Base-by-base conservation (phyloP, 1,284 basidiomycete species). In the Tylopilus sp. region DNA sequence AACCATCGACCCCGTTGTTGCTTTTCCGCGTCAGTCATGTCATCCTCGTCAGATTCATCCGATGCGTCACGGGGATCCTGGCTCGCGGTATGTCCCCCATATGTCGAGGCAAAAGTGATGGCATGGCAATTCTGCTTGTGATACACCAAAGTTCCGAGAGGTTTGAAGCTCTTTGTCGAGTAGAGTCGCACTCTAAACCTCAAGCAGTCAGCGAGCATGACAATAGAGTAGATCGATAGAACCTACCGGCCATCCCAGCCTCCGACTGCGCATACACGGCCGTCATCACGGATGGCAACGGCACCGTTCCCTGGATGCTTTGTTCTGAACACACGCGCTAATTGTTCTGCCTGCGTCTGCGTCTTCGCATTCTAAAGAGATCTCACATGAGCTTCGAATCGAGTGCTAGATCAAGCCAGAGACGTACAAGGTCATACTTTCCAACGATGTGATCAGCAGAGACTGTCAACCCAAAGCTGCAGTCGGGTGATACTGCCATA, bases 161-260 rank as follows among this genome's bases (percentile, higher is more conserved):
- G 79, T 72, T 94, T 96, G 74, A 94, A 83, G 2, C 85, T 86
- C 70, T 89, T 90, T 6, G 92, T 90, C 0, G 94, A 92, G 78
- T 91, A 95, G 13, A 96, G 80, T 0, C 93, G 88, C 49, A 95
- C 85, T 64, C 95, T 96, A 72, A 4, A 32, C 22, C 9, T 44
- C 51, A 22, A 24, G 22, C 10, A 47, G n/a, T 39, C 26, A 61
- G 41, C 22, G 53, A 62, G 26, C 33, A 38, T 7, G 41, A 57
- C 10, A 49, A 12, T 8, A 36, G 22, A 60, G 15, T 8, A 36
- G 22, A 60, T 41, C 38, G 36, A 22, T 41, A 52, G 26, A 4
- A 79, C 91, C 72, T 69, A 95, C 95, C 85, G 88, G 41, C 95
- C 95, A 70, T 97, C 95, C 95, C 95, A 97, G 1, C 95, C 93